A percentile compares a stretch with the other conserved stretches of the same genome.
These are phyloP conservation scores for Trichoderma breve DNA, from an alignment of 2,329 filamentous ascomycete species.

Conservation along the genomic window DNA sequence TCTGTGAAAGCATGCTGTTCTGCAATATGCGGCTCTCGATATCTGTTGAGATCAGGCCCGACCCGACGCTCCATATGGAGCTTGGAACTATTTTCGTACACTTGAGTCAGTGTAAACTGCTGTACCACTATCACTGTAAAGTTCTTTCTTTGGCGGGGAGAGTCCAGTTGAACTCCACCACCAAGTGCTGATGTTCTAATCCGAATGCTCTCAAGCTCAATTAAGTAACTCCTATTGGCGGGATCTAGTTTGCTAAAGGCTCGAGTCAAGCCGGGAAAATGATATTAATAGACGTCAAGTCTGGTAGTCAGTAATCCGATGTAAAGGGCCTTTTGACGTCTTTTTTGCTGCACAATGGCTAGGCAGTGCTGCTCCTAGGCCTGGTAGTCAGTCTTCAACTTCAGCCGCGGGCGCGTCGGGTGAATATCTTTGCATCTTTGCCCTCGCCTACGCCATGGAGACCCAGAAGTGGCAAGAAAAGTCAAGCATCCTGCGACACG, in stretches of 20 bases:
- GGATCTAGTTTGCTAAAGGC: constrained; percentile 1
- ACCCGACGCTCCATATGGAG: not conserved
- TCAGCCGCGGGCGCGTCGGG: not conserved
- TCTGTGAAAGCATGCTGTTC: not conserved
- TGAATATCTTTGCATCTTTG: not conserved
- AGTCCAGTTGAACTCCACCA: not conserved
- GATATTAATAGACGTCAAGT: not conserved
- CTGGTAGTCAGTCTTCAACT: not conserved
- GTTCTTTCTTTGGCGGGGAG: not conserved
- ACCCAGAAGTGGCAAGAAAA: not conserved
- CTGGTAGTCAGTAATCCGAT: not conserved
- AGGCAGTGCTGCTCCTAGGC: not conserved
- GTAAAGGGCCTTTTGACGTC: not conserved
- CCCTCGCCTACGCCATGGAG: not conserved
- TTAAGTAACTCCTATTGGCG: not conserved
- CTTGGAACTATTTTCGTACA: not conserved
- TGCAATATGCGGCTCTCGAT: not conserved
- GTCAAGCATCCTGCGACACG: constrained; percentile 14
- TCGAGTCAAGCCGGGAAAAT: not conserved
- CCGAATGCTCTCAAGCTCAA: not conserved
- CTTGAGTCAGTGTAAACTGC: not conserved
- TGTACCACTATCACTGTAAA: not conserved
- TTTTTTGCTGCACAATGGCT: not conserved
- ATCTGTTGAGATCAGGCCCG: not conserved
- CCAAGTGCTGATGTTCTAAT: constrained; percentile 10